Evolutionary conservation across 1,139 yeast genomes (phyloP), one percentile per base, ranked within the genome.

Genomic region (Candida sojae): DNA sequence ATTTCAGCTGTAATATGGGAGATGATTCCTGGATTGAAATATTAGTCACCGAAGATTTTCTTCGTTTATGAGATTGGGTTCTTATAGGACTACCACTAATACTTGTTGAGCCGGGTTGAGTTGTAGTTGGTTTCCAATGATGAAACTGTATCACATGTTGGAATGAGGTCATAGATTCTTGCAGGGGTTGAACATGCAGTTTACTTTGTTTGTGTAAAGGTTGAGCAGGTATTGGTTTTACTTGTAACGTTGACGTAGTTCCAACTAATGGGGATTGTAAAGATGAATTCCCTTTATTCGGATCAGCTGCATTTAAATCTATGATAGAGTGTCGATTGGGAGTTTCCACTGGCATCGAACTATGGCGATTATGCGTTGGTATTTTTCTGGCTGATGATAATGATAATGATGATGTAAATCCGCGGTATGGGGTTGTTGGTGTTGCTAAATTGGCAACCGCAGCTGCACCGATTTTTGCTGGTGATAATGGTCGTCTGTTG

Each of bases 391-490:
- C 47, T 28, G 58, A 49, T 13, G 60, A 46, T 36, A 52, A 46
- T 47, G 57, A n/a, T n/a, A n/a, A n/a, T n/a, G n/a, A 34, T 12
- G 58, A 38, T 9, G 62, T 53, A 31, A 57, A 35, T 1, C 53
- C 56, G 1, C 56, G 45, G 53, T 66, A 71, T 3, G 68, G 66
- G 0, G 68, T 57, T 6, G 68, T 65, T 13, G 77, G 77, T 4
- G 69, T 61, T 1, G 71, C 59, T 13, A 83, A 63, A 42, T 77
- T 77, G 1, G 89, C 86, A 1, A 85, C 88, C 0, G 90, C 89
- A 25, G 79, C 81, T 1, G 90, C 90, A 1, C 91, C 91, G 9
- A 84, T 73, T 57, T 83, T 83, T 0, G 90, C 88, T 0, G 92
- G 92, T 2, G 90, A 85, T 28, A 78, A 46, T 21, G 70, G 62